Evolutionary conservation across 192 early-diverging fungal genomes (phyloP), one percentile per base, ranked within the genome.

Genomic region (Coemansia interrupta): DNA sequence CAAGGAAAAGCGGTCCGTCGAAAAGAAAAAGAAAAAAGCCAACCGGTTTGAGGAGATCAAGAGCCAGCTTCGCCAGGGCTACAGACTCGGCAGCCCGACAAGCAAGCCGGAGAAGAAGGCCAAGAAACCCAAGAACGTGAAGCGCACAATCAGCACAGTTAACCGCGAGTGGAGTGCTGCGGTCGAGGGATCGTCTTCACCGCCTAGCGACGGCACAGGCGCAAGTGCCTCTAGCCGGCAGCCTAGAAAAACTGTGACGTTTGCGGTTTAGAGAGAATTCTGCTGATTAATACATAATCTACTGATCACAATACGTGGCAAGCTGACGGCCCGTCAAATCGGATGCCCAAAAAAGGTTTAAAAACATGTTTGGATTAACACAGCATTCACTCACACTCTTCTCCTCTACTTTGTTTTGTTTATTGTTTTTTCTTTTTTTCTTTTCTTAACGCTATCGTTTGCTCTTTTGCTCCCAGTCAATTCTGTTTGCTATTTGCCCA

Each of bases 21-120:
- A 68, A 18, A 61, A 63, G 9, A 75, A 75, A 39, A 54, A 45
- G 13, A 69, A 61, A 40, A 75, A 64, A 52, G 22, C 52, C 44
- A 64, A 40, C 42, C 56, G 66, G 4, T 49, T 75, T 15, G 72
- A 74, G n/a, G 66, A 64, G 43, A 74, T 74, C 28, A 74, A 74
- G 55, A 59, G 23, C 11, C 65, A 68, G 44, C 53, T 75, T 9
- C 66, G 58, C 29, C 55, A 68, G 36, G 58, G 72, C 5, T 55
- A 64, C 40, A 43, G 65, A 57, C 61, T 68, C 14, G 20, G 51
- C 19, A 19, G 23, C 23, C 23, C 51, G 5, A 18, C 13, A 38
- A 39, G 39, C 12, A 54, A n/a, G 14, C 53, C n/a, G 13, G 44
- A 12, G 19, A 46, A 36, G 44, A 46, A 39, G 5, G 10, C 22